Conservation (phyloP, 1,139 yeast species). For the Scheffersomyces parashehatae region DNA sequence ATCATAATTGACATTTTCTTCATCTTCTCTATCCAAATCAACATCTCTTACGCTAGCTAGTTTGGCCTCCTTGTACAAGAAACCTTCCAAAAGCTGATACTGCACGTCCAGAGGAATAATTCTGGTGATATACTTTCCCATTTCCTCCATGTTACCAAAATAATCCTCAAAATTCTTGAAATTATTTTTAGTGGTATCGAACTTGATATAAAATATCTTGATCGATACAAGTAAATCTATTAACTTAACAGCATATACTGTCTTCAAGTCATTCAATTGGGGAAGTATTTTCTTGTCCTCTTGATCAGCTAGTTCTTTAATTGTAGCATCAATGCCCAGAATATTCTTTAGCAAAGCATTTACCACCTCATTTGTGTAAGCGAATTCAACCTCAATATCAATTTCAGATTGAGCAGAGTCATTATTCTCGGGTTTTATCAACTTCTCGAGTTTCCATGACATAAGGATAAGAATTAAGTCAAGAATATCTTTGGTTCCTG, state of each 20-base stretch:
- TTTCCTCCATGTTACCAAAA: slow-evolving; percentile 19
- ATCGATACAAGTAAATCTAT: slow-evolving; percentile 36
- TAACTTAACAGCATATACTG: slow-evolving; percentile 25
- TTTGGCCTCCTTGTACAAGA: slow-evolving; percentile 35
- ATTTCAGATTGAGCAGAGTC: slow-evolving; percentile 13
- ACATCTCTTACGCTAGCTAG: slow-evolving; percentile 27
- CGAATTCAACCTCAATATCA: slow-evolving; percentile 17
- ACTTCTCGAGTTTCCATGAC: slow-evolving; percentile 39
- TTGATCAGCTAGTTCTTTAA: slow-evolving; percentile 1
- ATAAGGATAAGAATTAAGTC: slow-evolving; percentile 27
- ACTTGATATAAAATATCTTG: slow-evolving; percentile 35
- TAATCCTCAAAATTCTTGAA: slow-evolving; percentile 31
- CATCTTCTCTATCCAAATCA: slow-evolving; percentile 53
- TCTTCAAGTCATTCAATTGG: slow-evolving; percentile 23
- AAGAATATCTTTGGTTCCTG: slow-evolving; percentile 18
- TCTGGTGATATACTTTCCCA: slow-evolving; percentile 11
- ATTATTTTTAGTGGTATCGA: slow-evolving; percentile 17
- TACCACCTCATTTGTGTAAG: not conserved
- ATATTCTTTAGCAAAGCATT: not conserved
- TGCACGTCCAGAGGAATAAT: slow-evolving; percentile 25
- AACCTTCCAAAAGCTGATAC: slow-evolving; percentile 26
- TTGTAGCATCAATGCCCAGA: not conserved
- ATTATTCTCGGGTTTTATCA: slow-evolving; percentile 20
- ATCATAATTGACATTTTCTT: slow-evolving; percentile 59
- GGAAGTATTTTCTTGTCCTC: slow-evolving; percentile 10